Evolutionary conservation across 75 land plant species (phyloP).

Genomic region (Cryptomeria japonica): DNA sequence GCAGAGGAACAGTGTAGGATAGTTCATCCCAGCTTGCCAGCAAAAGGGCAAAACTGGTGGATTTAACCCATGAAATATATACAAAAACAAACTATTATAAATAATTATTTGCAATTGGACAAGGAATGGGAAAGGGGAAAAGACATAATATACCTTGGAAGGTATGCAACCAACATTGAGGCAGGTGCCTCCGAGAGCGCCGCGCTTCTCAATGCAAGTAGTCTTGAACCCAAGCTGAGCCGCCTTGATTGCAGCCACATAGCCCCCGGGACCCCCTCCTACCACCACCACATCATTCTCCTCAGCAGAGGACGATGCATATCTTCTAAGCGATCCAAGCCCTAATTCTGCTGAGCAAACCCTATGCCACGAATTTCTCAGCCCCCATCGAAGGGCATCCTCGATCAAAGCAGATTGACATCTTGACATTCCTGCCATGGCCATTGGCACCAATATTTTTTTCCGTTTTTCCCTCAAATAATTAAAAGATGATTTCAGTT

Average conservation of each 20-base stretch:
- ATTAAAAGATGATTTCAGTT: too few relatives aligned
- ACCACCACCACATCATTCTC: slow-evolving; percentile 50
- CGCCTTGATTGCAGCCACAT: slow-evolving; percentile 62
- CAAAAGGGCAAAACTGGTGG: not conserved
- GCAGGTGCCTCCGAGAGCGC: slow-evolving; percentile 58
- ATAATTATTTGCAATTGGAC: not conserved
- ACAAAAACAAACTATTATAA: not conserved
- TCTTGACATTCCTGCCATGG: not conserved
- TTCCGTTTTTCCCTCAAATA: too few relatives aligned
- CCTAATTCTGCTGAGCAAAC: not conserved
- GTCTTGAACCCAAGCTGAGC: slow-evolving; percentile 66
- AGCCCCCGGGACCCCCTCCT: slow-evolving; percentile 67
- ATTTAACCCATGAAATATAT: not conserved
- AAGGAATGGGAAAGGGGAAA: too few relatives aligned
- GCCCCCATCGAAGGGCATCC: not conserved
- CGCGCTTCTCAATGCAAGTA: slow-evolving; percentile 50
- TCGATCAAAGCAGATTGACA: not conserved
- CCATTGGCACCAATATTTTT: not conserved
- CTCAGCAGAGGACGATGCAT: slow-evolving; percentile 24
- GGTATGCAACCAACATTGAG: slow-evolving; percentile 90
- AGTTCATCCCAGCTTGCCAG: not conserved
- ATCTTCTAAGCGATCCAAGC: slow-evolving; percentile 6
- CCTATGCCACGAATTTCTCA: not conserved
- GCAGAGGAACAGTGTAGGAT: not conserved
- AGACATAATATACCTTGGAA: slow-evolving; percentile 59